Percentiles rank a stretch among this genome's conserved stretches.
phyloP scores from a whole-genome alignment of 495 filamentous ascomycete genomes.

The Podospora australis region DNA sequence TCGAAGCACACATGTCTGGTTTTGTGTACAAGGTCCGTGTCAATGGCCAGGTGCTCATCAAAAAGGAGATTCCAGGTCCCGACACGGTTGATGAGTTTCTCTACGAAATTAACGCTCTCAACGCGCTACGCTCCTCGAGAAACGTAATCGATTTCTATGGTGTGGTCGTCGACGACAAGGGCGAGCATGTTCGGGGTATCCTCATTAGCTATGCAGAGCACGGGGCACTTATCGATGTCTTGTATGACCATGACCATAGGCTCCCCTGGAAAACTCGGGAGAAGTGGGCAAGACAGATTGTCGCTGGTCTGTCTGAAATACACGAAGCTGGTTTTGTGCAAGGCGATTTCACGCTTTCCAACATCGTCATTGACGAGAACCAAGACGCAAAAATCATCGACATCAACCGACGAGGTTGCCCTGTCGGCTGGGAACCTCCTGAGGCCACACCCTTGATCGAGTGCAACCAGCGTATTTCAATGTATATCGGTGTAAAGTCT shows the following conservation, averaged over 20 bases:
- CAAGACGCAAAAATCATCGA: constrained; percentile 95
- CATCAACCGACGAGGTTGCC: constrained; percentile 93
- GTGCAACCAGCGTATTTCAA: constrained; percentile 86
- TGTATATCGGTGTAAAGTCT: constrained; percentile 98
- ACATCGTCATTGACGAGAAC: constrained; percentile 84
- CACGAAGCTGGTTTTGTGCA: constrained; percentile 97
- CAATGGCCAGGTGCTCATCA: constrained; percentile 67
- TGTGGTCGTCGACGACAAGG: constrained; percentile 76
- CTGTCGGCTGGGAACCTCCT: constrained; percentile 95
- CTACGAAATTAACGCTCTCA: constrained; percentile 94
- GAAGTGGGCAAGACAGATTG: constrained; percentile 89
- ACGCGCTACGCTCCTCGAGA: constrained; percentile 61
- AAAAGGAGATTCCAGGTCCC: constrained; percentile 96
- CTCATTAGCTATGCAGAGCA: constrained; percentile 85
- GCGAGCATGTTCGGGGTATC: constrained; percentile 74
- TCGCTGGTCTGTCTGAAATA: constrained; percentile 83
- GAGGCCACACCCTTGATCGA: constrained; percentile 84
- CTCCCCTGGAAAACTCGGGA: constrained; percentile 73
- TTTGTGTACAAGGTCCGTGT: constrained; percentile 93
- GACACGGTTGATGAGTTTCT: constrained; percentile 96
- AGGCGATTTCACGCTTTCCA: constrained; percentile 93
- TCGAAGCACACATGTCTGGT: constrained; percentile 88
- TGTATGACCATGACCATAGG: constrained; percentile 65
- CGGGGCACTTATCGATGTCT: constrained; percentile 83
- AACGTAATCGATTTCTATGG: constrained; percentile 86